Evolutionary conservation across 1,139 yeast species (phyloP), one percentile per base, ranked within the genome.

Genomic region (Sugiyamaella pinicola): DNA sequence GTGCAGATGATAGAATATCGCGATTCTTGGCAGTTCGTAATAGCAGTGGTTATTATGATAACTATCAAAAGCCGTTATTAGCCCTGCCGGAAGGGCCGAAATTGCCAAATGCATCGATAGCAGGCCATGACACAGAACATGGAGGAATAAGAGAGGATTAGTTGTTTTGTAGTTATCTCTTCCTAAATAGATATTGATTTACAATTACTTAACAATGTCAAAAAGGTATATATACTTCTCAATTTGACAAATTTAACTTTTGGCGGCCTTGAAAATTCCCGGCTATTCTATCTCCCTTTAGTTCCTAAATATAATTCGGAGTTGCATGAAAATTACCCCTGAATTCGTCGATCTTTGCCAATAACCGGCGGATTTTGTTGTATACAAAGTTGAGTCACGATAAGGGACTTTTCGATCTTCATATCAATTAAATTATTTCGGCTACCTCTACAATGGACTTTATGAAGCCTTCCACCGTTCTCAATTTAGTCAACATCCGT

Each of bases 401-500:
- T 26, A 9, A n/a, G n/a, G 4, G 10, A 4, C 31, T 26, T 24
- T 13, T 29, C 13, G 13, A 31, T 31, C 35, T 24, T 24, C 28
- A 9, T 24, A n/a, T n/a, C n/a, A n/a, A n/a, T 24, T 24, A 6
- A 6, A 31, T 31, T 13, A 6, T 31, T 13, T 31, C 35, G 13
- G n/a, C 12, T 31, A 31, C 13, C 35, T 12, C 10, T 12, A 60
- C 42, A 34, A 90, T 93, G 97, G 96, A 93, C 70, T 91, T 91
- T 69, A 79, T 81, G 70, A 81, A 83, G 60, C 95, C 96, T 12
- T 86, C 84, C 43, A 82, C 96, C 0, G 97, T 90, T 7, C 78
- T 93, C 54, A 81, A 89, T 65, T 75, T 93, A 58, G 75, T 75
- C 64, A 90, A 93, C 69, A 93, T 93, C 64, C 83, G 99, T 59